Conservation (phyloP, 306 rosid species). For the Quillaja saponaria region DNA sequence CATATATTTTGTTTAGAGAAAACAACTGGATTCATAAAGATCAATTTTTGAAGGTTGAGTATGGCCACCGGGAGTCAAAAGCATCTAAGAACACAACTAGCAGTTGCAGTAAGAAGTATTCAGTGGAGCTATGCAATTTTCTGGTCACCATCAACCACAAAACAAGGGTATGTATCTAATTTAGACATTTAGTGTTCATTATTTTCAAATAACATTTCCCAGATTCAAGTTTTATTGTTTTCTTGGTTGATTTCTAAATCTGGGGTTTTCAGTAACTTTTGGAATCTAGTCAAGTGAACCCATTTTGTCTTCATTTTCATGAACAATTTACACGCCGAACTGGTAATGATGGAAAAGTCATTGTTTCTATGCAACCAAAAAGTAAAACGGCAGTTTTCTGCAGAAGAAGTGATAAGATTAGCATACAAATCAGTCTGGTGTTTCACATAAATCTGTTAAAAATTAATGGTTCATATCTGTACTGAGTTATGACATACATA, state of each 20-base stretch:
- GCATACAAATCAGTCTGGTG: neutral
- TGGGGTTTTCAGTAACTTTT: neutral
- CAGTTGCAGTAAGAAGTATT: slow-evolving; percentile 76
- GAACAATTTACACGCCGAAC: neutral
- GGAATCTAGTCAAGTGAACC: slow-evolving; percentile 1
- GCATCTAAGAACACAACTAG: slow-evolving; percentile 61
- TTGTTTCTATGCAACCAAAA: neutral
- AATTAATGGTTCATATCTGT: neutral
- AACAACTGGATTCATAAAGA: neutral
- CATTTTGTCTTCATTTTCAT: neutral
- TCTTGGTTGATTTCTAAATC: slow-evolving; percentile 3
- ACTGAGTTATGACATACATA: neutral
- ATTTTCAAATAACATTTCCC: neutral
- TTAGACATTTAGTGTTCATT: slow-evolving; percentile 3
- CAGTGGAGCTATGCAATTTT: slow-evolving; percentile 91
- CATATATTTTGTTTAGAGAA: too few relatives aligned
- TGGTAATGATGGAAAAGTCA: neutral
- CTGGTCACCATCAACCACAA: slow-evolving; percentile 70
- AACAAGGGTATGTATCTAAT: slow-evolving; percentile 52
- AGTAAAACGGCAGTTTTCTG: neutral
- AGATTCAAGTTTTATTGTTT: slow-evolving; percentile 13
- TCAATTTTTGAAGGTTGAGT: neutral
- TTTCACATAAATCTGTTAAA: neutral
- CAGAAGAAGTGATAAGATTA: neutral
- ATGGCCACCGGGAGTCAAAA: slow-evolving; percentile 52